Evolutionary conservation across 192 early-diverging fungal species (phyloP), one percentile per base, ranked within the genome.

Genomic region (Entomortierella lignicola): DNA sequence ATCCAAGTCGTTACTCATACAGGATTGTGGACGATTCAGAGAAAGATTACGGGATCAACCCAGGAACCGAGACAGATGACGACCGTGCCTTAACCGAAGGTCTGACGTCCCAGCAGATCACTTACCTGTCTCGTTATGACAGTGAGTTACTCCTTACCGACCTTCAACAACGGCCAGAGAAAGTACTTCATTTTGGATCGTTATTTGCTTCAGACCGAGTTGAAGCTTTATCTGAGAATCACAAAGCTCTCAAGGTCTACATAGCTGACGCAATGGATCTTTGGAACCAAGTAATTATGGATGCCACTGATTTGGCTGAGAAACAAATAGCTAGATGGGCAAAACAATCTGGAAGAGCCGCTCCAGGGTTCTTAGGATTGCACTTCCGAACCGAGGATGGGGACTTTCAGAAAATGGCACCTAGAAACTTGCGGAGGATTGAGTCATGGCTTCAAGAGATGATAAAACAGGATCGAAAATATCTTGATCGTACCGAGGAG

Each of bases 341-440:
- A 20, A 57, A 60, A 13, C 55, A 41, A 17, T 60, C 48, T 8
- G 34, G 66, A 4, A 72, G 82, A 20, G 67, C 67, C n/a, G 66
- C 75, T 0, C 63, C 69, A 4, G 63, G 75, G 20, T 86, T 82
- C 23, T 32, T 83, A 25, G 64, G 74, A 1, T 65, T 81, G 18
- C 85, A 86, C 66, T 69, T 81, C 12, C 52, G 85, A 12, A 81
- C 81, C 10, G 80, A 71, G 39, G 85, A 86, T 48, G 70, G 82
- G 5, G 39, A 63, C 10, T 86, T 86, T 72, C 71, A 66, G 32
- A 71, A 57, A 39, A 12, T 47, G 26, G 44, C 63, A 10, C 44
- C 54, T 2, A 67, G 59, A 43, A 81, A 70, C 25, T 53, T 86
- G 69, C 63, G 52, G 12, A 56, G 75, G 21, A 64, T 79, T 21